Percentiles rank a stretch among this genome's conserved stretches.
Conservation (phyloP, 371 early-diverging fungal species). For the Mortierella sp. region DNA sequence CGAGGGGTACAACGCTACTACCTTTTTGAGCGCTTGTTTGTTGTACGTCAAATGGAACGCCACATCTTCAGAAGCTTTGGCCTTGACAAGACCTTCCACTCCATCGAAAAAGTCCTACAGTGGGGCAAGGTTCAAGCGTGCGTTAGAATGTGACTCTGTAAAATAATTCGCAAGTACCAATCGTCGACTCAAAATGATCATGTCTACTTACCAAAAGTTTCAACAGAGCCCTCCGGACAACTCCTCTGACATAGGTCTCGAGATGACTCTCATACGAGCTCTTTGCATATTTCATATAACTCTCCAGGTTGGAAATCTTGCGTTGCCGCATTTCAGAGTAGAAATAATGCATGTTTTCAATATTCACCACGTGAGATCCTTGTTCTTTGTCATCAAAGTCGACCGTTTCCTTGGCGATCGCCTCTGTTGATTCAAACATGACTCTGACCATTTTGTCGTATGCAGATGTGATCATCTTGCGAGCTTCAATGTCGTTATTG, state of each 20-base stretch:
- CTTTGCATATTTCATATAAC: slow-evolving; percentile 88
- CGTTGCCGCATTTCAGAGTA: slow-evolving; percentile 79
- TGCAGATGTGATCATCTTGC: slow-evolving; percentile 79
- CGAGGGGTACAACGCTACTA: slow-evolving; percentile 84
- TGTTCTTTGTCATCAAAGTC: slow-evolving; percentile 92
- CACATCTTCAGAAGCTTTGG: slow-evolving; percentile 83
- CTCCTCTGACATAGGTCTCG: slow-evolving; percentile 85
- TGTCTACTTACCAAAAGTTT: slow-evolving; percentile 74
- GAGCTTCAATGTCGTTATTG: slow-evolving; percentile 70
- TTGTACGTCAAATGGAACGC: slow-evolving; percentile 87
- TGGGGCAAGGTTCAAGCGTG: neutral
- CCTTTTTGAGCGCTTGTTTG: slow-evolving; percentile 88
- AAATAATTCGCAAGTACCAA: too few relatives aligned
- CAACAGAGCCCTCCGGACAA: slow-evolving; percentile 90
- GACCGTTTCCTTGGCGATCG: slow-evolving; percentile 80
- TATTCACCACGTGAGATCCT: slow-evolving; percentile 61
- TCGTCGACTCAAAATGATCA: neutral
- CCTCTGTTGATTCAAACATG: slow-evolving; percentile 93
- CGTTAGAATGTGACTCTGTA: too few relatives aligned
- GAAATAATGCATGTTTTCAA: slow-evolving; percentile 94
- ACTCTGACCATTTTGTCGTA: slow-evolving; percentile 86
- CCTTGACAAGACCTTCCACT: slow-evolving; percentile 84
- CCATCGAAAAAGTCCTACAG: slow-evolving; percentile 96
- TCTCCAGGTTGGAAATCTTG: slow-evolving; percentile 75
- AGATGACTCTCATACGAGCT: slow-evolving; percentile 84